A percentile compares a stretch with the other conserved stretches of the same genome.
Conservation (phyloP, 2,329 filamentous ascomycete species). For the Aspergillus sp. region DNA sequence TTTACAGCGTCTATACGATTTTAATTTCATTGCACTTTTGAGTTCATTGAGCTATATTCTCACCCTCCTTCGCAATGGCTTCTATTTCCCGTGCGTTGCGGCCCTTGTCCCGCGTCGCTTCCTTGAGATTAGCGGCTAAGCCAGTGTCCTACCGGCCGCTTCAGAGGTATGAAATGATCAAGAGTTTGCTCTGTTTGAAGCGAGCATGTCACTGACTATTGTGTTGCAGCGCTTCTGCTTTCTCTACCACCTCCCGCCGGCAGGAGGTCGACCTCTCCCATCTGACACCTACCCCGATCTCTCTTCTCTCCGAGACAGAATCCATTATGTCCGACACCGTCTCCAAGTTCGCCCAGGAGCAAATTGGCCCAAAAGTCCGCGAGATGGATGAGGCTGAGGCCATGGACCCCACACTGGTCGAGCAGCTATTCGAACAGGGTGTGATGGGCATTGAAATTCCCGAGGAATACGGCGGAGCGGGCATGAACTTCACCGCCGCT, state of each 20-base stretch:
- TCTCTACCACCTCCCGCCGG: conserved; percentile 54
- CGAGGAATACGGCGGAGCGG: conserved; percentile 90
- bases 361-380: conserved; percentile 81
- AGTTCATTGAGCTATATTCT: background rate
- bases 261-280: conserved; percentile 59
- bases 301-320: conserved; percentile 85
- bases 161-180: conserved; percentile 30
- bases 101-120: conserved; percentile 35
- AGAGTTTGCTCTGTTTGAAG: background rate
- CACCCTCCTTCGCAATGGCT: conserved; percentile 33
- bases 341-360: conserved; percentile 79
- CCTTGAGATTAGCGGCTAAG: conserved; percentile 32
- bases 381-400: conserved; percentile 96
- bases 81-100: conserved; percentile 41
- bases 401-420: conserved; percentile 82
- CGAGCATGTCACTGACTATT: background rate
- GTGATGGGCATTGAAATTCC: conserved; percentile 97
- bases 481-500: conserved; percentile 97
- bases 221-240: conserved; percentile 39
- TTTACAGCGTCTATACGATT: conserved; percentile 3
- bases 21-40: background rate
- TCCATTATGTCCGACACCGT: conserved; percentile 81
- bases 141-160: conserved; percentile 30
- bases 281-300: conserved; percentile 83
- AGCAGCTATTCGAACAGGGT: conserved; percentile 93